Conservation (phyloP, 192 early-diverging fungal species). For the Entophlyctis luteolus region DNA sequence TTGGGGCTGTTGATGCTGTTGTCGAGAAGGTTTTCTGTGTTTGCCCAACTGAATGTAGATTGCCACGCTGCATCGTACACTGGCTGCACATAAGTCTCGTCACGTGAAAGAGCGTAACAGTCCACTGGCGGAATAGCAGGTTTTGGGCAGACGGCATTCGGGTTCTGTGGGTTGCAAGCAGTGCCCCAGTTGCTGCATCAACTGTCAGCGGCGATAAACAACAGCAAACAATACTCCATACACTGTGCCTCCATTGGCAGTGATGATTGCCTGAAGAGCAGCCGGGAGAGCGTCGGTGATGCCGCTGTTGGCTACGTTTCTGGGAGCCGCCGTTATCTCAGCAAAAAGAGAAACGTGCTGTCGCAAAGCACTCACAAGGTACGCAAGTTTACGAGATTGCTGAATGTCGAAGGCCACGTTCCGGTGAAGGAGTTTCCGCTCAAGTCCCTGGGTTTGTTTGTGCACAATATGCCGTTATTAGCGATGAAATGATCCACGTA, state of each 20-base stretch:
- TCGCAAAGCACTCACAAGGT: not conserved
- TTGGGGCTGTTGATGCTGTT: not conserved
- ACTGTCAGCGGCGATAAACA: not conserved
- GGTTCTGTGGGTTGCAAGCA: not conserved
- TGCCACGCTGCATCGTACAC: not conserved
- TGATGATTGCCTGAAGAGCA: not conserved
- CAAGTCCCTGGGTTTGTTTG: no score
- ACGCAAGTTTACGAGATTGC: not conserved
- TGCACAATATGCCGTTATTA: no score
- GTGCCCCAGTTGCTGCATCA: not conserved
- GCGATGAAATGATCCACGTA: not conserved
- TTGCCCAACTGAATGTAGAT: not conserved
- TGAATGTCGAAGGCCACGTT: no score
- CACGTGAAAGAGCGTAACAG: conserved; percentile 1
- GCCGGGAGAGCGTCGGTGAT: not conserved
- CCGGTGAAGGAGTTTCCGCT: no score
- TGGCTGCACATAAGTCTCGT: not conserved
- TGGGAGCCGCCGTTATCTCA: no score
- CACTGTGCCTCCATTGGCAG: not conserved
- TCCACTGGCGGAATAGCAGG: not conserved
- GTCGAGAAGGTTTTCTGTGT: not conserved
- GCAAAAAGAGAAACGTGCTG: not conserved
- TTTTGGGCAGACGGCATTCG: not conserved
- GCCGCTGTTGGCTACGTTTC: not conserved
- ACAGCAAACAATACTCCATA: not conserved